Evolutionary conservation across 1,284 basidiomycete species (phyloP).

Genomic region (Trichosporon inkin): DNA sequence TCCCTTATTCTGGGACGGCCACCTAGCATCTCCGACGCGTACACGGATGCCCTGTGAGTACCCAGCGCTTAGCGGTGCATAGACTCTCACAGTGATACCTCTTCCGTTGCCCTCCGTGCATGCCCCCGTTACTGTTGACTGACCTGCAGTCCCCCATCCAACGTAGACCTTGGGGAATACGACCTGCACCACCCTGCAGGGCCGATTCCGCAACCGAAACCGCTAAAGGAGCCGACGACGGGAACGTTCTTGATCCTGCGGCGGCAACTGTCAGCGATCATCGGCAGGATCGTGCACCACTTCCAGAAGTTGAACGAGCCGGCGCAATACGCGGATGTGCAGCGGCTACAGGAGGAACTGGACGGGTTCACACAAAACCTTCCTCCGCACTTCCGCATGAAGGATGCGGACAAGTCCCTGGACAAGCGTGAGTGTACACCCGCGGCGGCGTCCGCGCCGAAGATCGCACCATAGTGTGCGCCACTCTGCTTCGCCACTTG

Average conservation of each 20-base stretch:
- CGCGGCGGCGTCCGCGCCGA: no score
- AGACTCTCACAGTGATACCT: background rate
- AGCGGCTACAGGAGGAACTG: conserved; percentile 78
- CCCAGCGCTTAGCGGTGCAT: background rate
- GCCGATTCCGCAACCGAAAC: conserved; percentile 41
- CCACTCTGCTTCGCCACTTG: background rate
- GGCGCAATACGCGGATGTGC: conserved; percentile 79
- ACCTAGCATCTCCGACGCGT: conserved; percentile 57
- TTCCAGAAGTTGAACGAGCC: conserved; percentile 83
- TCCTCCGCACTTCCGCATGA: conserved; percentile 60
- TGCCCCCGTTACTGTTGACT: background rate
- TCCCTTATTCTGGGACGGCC: conserved; percentile 88
- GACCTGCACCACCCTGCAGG: conserved; percentile 40
- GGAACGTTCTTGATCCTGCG: conserved; percentile 86
- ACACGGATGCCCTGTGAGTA: conserved; percentile 47
- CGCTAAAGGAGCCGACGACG: conserved; percentile 61
- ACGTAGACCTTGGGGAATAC: conserved; percentile 68
- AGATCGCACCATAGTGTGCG: background rate
- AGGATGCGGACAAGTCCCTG: conserved; percentile 69
- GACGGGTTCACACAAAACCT: conserved; percentile 69
- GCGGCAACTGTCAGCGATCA: conserved; percentile 74
- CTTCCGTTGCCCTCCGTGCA: background rate
- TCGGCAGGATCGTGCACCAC: conserved; percentile 88
- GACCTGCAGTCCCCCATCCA: conserved; percentile 63
- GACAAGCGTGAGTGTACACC: conserved; percentile 55